Base-by-base conservation (phyloP, 805 yeast species). In the Saccharomycopsis sp. region DNA sequence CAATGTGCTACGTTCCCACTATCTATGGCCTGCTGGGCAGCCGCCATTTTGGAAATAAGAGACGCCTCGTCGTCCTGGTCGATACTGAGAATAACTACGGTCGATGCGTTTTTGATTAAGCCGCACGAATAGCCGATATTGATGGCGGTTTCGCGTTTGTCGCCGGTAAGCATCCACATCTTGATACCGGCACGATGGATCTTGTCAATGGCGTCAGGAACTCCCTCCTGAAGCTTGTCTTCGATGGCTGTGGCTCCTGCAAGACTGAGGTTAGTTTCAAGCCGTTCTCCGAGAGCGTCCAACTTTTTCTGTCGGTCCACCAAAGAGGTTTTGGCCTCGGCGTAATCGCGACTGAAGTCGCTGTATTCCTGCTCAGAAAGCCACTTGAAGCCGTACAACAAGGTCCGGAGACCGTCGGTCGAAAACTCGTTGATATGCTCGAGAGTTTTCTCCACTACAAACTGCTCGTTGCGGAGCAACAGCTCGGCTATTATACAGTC, bases 101-200 rank as follows among this genome's bases (percentile, higher is more conserved):
- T 87, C 0, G 97, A 90, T 68, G 87, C 94, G 66, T 94, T 99
- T 66, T 92, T 88, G 66, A 94, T 92, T 63, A 94, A 75, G 40
- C 90, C 84, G 70, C 99, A 94, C 4, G 99, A 88, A 66, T 91
- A 89, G 0, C 98, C 99, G 70, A 94, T 92, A 67, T 91, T 94
- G 61, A 94, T 91, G 1, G 99, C 99, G 0, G 99, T 94, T 71
- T 94, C 99, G 59, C 97, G 77, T 68, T 95, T 95, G 69, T 94
- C 99, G 51, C 99, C 99, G 0, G 99, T 94, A 52, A 94, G 75
- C 97, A 94, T 94, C 99, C 99, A 94, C 77, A 94, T 73, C 66
- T 86, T 89, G 58, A 94, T 90, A 1, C 97, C 97, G 0, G 99
- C 98, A 62, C 95, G 78, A 64, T 96, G 81, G 53, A 94, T 77